These are phyloP conservation scores for Metschnikowia kofuensis DNA, from an alignment of 805 yeast genomes.

Conservation along the genomic window DNA sequence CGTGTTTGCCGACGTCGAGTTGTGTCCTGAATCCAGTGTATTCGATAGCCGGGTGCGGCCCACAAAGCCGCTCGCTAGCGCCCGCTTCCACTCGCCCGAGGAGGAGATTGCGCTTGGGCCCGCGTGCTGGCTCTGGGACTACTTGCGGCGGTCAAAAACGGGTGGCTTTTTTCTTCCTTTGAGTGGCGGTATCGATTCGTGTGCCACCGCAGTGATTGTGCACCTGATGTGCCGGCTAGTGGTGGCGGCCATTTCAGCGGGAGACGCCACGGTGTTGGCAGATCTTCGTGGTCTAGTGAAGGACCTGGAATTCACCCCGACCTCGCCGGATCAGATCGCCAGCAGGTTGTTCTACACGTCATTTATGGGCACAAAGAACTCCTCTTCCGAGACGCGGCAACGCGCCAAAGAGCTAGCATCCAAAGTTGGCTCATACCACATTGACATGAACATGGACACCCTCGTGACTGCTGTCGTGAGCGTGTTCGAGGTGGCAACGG, in stretches of 20 bases:
- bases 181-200: constrained; percentile 96
- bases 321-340: constrained; percentile 73
- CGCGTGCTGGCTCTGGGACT: constrained; percentile 99
- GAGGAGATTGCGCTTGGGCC: constrained; percentile 98
- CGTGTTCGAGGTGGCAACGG: constrained; percentile 86
- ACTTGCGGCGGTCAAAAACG: constrained; percentile 83
- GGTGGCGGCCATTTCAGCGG: constrained; percentile 60
- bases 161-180: constrained; percentile 92
- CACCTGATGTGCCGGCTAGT: constrained; percentile 92
- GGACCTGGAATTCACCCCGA: constrained; percentile 60
- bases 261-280: constrained; percentile 68
- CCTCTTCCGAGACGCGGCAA: constrained; percentile 79
- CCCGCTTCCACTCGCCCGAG: constrained; percentile 76
- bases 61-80: constrained; percentile 40
- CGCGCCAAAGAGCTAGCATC: constrained; percentile 77
- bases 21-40: constrained; percentile 56
- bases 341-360: constrained; percentile 77
- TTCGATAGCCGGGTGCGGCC: constrained; percentile 67
- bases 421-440: constrained; percentile 83
- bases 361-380: constrained; percentile 95
- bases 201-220: constrained; percentile 95
- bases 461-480: constrained; percentile 70
- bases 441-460: constrained; percentile 87
- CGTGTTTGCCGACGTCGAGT: constrained; percentile 59
- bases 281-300: constrained; percentile 75